These are phyloP conservation scores for Solanum pinnatisectum DNA, from an alignment of 257 asterid genomes.

Conservation along the genomic window DNA sequence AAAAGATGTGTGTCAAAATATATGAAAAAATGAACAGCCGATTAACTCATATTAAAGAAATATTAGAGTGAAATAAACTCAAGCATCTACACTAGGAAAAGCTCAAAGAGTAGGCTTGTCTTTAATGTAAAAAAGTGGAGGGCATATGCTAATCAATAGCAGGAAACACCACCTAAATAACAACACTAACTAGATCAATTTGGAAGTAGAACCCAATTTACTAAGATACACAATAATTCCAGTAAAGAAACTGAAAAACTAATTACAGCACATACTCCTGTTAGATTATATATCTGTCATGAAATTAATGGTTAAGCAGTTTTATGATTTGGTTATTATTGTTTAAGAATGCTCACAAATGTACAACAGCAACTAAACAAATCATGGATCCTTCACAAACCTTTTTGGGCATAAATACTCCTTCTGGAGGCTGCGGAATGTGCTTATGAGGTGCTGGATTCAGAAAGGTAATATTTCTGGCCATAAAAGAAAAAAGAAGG, in stretches of 20 bases:
- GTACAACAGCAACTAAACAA: not conserved
- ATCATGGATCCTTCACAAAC: slow-evolving; percentile 25
- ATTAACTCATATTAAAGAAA: not conserved
- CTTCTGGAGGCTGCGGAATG: slow-evolving; percentile 65
- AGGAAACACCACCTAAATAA: not conserved
- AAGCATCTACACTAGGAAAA: not conserved
- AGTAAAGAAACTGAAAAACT: not conserved
- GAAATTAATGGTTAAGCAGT: not conserved
- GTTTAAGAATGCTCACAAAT: not conserved
- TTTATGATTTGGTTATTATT: not conserved
- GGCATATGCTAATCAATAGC: not conserved
- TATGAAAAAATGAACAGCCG: not conserved
- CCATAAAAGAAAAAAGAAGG: not conserved
- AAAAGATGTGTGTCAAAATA: not conserved
- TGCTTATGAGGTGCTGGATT: slow-evolving; percentile 72
- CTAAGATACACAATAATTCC: not conserved
- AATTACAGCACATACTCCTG: not conserved
- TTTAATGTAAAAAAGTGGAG: not conserved
- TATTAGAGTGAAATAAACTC: not conserved
- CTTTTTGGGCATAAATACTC: slow-evolving; percentile 59
- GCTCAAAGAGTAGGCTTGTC: not conserved
- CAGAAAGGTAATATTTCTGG: slow-evolving; percentile 82
- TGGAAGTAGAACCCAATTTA: not conserved
- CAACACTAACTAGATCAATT: not conserved
- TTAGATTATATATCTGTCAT: not conserved